Evolutionary conservation across 108 stramenopile genomes (phyloP).

Genomic region (Fragilariopsis cylindrus): DNA sequence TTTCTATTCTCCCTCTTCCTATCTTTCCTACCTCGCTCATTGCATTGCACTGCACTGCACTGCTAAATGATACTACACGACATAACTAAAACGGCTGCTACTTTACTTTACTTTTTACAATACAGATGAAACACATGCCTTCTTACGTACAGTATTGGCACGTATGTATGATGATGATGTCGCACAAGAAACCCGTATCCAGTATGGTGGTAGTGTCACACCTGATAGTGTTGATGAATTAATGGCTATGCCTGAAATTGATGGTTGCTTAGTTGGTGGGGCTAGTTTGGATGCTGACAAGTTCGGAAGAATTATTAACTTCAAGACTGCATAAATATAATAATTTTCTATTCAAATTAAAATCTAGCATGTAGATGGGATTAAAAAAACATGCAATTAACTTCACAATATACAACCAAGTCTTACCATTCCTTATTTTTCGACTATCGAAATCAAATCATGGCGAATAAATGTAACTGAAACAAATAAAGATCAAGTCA

Average conservation of each 20-base stretch:
- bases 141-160: slow-evolving; percentile 70
- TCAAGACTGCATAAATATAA: slow-evolving; percentile 13
- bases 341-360: too few species aligned
- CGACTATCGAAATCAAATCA: too few species aligned
- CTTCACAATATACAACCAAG: too few species aligned
- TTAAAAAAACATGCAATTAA: too few species aligned
- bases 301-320: slow-evolving; percentile 94
- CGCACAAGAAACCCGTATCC: slow-evolving; percentile 79
- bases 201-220: slow-evolving; percentile 94
- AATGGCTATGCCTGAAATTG: slow-evolving; percentile 92
- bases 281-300: slow-evolving; percentile 86
- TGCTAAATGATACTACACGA: background rate
- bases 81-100: slow-evolving; percentile 45
- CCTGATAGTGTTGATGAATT: slow-evolving; percentile 93
- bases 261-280: slow-evolving; percentile 96
- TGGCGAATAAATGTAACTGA: too few species aligned
- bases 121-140: slow-evolving; percentile 72
- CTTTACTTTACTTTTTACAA: slow-evolving; percentile 31
- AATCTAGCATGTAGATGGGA: too few species aligned
- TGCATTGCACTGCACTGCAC: slow-evolving; percentile 16
- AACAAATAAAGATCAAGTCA: too few species aligned
- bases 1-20: background rate
- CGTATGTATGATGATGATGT: slow-evolving; percentile 80
- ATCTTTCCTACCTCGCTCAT: background rate
- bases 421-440: too few species aligned